Percentiles rank a stretch among this genome's conserved stretches.
Conservation (phyloP, 2,329 filamentous ascomycete species). For the Aspergillus arachidicola region DNA sequence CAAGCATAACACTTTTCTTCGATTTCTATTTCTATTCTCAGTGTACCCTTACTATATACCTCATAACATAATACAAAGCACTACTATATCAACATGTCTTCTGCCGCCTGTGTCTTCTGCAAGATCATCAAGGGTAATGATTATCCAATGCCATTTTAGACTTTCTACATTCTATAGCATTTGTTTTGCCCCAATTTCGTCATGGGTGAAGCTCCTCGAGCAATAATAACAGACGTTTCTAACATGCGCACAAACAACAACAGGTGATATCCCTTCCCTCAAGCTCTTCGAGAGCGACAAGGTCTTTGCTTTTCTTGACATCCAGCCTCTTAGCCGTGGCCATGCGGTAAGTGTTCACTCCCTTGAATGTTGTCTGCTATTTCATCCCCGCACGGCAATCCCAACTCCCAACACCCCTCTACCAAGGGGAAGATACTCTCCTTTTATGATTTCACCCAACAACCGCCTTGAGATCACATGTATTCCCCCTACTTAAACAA, state of each 20-base stretch:
- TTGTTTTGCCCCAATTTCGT: background rate
- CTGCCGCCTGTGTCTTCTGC: conserved; percentile 87
- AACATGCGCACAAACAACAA: conserved; percentile 14
- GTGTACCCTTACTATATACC: background rate
- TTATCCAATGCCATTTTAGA: background rate
- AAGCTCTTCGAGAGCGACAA: conserved; percentile 96
- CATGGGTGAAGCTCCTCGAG: background rate
- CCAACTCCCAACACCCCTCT: background rate
- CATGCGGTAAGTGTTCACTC: conserved; percentile 70
- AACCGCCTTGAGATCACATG: background rate
- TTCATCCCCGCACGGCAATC: conserved; percentile 23
- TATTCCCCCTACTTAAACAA: background rate
- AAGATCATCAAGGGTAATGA: conserved; percentile 89
- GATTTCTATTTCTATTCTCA: background rate
- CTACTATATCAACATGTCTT: conserved; percentile 28
- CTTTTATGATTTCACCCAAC: background rate
- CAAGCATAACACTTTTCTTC: conserved; percentile 16
- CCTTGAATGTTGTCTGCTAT: background rate
- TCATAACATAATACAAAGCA: background rate
- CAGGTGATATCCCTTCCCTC: conserved; percentile 93
- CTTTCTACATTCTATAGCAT: background rate
- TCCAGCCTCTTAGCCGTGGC: conserved; percentile 82
- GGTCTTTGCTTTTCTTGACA: conserved; percentile 93
- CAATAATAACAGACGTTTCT: conserved; percentile 6
- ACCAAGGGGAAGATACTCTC: too few relatives aligned